These are phyloP conservation scores for Leccinum aurantiacum DNA, from an alignment of 768 basidiomycete genomes.

Conservation along the genomic window DNA sequence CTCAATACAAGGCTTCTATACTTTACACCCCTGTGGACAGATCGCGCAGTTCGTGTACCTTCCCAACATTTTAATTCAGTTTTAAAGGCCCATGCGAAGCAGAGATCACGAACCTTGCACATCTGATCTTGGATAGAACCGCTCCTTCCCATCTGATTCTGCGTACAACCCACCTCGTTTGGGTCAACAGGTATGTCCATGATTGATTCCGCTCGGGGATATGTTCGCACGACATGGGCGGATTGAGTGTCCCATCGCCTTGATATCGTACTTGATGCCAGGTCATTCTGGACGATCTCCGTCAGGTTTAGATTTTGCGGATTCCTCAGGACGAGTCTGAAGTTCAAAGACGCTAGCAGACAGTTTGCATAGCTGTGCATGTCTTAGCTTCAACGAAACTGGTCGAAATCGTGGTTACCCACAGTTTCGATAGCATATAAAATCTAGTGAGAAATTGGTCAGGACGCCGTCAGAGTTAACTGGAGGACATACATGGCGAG, in stretches of 20 bases:
- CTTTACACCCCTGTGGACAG: no score
- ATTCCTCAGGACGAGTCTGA: background rate
- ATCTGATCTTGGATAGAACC: no score
- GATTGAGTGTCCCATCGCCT: background rate
- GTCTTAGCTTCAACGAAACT: background rate
- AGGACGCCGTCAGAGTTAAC: background rate
- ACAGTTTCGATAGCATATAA: slow-evolving; percentile 10
- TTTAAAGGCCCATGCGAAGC: no score
- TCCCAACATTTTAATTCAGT: background rate
- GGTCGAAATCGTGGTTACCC: background rate
- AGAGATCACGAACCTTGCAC: background rate
- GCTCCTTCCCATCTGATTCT: background rate
- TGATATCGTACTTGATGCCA: background rate
- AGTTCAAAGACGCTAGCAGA: slow-evolving; percentile 9
- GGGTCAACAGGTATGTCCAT: background rate
- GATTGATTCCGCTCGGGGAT: background rate
- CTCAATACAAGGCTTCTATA: no score
- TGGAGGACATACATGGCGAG: slow-evolving; percentile 9
- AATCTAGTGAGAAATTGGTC: background rate
- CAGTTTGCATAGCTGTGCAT: slow-evolving; percentile 14
- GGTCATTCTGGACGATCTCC: background rate
- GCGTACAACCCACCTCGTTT: background rate
- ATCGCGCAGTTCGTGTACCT: background rate
- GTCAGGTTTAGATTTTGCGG: background rate
- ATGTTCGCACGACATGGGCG: background rate